Percentiles rank a stretch among this genome's conserved stretches.
These are phyloP conservation scores for Triticum turgidum DNA, from an alignment of 176 grass and related monocot genomes.

Conservation along the genomic window DNA sequence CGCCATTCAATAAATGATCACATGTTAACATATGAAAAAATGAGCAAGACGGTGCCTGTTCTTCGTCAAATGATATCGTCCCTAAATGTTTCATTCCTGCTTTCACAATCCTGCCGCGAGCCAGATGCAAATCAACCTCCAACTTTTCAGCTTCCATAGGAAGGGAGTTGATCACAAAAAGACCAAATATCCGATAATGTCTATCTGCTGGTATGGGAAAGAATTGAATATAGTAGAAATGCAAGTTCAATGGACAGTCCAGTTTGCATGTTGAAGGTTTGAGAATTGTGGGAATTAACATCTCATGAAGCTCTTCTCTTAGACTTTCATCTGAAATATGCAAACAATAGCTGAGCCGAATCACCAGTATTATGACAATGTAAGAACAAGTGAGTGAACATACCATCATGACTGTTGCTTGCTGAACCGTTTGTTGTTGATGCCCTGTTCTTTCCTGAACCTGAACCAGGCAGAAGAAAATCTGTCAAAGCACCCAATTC, in stretches of 20 bases:
- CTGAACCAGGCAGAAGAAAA: conserved; percentile 81
- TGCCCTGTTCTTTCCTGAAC: conserved; percentile 52
- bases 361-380: conserved; percentile 22
- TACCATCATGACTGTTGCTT: conserved; percentile 58
- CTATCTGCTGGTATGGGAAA: conserved; percentile 75
- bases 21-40: conserved; percentile 23
- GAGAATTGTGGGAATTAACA: conserved; percentile 71
- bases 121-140: conserved; percentile 81
- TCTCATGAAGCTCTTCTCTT: conserved; percentile 87
- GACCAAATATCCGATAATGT: conserved; percentile 84
- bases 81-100: conserved; percentile 67
- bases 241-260: conserved; percentile 52
- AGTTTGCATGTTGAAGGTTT: conserved; percentile 46
- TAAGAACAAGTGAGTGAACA: conserved; percentile 14
- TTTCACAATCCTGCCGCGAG: conserved; percentile 75
- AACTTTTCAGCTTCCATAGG: conserved; percentile 80
- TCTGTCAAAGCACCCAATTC: conserved; percentile 78
- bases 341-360: conserved; percentile 33
- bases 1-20: background rate
- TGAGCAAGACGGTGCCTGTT: conserved; percentile 56
- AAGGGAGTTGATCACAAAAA: conserved; percentile 74
- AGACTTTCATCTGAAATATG: conserved; percentile 75
- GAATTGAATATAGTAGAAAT: conserved; percentile 87
- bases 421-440: conserved; percentile 32
- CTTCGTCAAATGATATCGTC: conserved; percentile 54